These are phyloP conservation scores for Pleurotus eryngii DNA, from an alignment of 768 basidiomycete species.

Conservation along the genomic window DNA sequence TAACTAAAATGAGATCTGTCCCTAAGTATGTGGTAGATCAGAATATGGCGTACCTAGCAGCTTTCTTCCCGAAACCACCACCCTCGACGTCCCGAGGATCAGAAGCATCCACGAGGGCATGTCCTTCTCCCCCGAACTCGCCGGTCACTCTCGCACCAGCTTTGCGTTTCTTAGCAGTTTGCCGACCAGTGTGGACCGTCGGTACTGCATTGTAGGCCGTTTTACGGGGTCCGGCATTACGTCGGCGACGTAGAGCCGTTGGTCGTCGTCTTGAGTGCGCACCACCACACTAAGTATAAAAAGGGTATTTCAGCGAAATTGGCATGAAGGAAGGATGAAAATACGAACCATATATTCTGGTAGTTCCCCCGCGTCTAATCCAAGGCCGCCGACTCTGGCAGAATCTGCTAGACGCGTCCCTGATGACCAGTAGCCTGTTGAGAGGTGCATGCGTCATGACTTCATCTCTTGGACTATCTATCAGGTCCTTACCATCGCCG, in stretches of 20 bases:
- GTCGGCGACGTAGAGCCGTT: conserved; percentile 39
- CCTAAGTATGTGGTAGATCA: too few relatives aligned
- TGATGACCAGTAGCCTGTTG: conserved; percentile 76
- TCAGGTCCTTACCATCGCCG: conserved; percentile 59
- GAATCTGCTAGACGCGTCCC: conserved; percentile 72
- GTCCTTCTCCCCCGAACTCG: conserved; percentile 59
- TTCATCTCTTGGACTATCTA: background rate
- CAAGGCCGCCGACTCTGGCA: conserved; percentile 45
- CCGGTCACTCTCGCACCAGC: conserved; percentile 66
- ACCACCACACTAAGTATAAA: conserved; percentile 62
- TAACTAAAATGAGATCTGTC: too few relatives aligned
- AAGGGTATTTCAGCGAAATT: background rate
- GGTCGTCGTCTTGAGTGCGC: conserved; percentile 65
- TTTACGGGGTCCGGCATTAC: conserved; percentile 23
- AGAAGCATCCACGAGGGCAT: conserved; percentile 42
- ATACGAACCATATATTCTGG: conserved; percentile 72
- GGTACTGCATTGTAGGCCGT: conserved; percentile 33
- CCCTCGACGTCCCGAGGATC: conserved; percentile 13
- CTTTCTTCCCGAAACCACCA: conserved; percentile 66
- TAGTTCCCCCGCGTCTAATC: conserved; percentile 51
- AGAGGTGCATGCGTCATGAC: background rate
- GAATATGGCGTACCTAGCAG: conserved; percentile 46
- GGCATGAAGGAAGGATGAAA: background rate
- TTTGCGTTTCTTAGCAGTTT: conserved; percentile 67
- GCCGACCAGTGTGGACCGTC: conserved; percentile 55